These are phyloP conservation scores for Salix arbutifolia DNA, from an alignment of 345 rosid species.

Conservation along the genomic window DNA sequence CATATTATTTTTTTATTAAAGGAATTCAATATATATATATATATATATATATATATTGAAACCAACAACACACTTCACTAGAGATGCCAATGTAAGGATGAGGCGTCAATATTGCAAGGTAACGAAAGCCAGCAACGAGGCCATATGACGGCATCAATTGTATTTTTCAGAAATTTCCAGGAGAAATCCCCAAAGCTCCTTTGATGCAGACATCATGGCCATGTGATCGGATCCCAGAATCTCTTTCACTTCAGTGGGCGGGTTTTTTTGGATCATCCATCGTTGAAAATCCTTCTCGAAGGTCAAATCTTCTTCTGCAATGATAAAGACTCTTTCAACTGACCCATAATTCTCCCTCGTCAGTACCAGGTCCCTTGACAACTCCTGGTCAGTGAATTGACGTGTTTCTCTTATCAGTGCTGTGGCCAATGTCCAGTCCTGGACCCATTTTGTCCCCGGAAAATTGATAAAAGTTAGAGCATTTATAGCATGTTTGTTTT, in stretches of 20 bases:
- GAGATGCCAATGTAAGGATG: too few species aligned
- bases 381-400: constrained; percentile 33
- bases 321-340: constrained; percentile 39
- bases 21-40: too few species aligned
- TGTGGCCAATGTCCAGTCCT: constrained; percentile 55
- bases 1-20: too few species aligned
- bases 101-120: neutral
- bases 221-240: constrained; percentile 51
- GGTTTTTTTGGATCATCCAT: constrained; percentile 48
- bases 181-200: constrained; percentile 23
- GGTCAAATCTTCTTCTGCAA: constrained; percentile 34
- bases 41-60: too few species aligned
- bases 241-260: constrained; percentile 40
- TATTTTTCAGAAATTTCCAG: constrained; percentile 17
- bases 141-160: neutral
- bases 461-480: too few species aligned
- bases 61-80: too few species aligned
- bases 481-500: too few species aligned
- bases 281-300: constrained; percentile 19
- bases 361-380: constrained; percentile 31
- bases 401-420: constrained; percentile 38
- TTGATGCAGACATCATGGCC: constrained; percentile 49
- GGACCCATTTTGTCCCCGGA: neutral
- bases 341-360: constrained; percentile 41
- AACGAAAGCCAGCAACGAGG: neutral